Conservation (phyloP, 345 rosid genomes). For the Theobroma cacao region DNA sequence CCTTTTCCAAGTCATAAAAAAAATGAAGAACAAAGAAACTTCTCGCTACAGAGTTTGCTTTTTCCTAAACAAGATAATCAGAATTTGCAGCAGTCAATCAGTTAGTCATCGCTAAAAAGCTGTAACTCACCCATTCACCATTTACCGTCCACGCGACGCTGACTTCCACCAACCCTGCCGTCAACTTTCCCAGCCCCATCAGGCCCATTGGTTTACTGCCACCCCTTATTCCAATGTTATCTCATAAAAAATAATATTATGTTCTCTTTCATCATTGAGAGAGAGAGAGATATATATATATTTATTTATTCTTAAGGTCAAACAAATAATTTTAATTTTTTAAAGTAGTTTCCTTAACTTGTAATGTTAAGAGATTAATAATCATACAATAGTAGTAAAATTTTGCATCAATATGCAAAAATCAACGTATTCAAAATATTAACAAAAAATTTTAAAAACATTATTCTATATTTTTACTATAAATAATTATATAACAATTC, state of each 20-base stretch:
- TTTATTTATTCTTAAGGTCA: neutral
- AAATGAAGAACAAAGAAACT: neutral
- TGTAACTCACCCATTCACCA: neutral
- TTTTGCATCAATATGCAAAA: too few species aligned
- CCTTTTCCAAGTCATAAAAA: too few species aligned
- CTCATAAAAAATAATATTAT: too few species aligned
- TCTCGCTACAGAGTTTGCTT: neutral
- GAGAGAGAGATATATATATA: too few species aligned
- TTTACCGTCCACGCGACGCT: neutral
- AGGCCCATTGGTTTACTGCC: neutral
- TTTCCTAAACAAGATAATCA: neutral
- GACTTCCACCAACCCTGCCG: slow-evolving; percentile 8
- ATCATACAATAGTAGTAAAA: too few species aligned
- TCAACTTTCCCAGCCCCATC: neutral
- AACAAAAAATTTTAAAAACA: too few species aligned
- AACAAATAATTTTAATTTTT: neutral
- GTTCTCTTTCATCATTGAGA: neutral
- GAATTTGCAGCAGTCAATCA: neutral
- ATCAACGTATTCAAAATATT: too few species aligned
- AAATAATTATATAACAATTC: too few species aligned
- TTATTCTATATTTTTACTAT: too few species aligned
- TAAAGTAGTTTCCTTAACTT: neutral
- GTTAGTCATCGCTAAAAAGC: neutral
- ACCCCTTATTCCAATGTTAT: neutral
- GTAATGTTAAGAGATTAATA: too few species aligned